These are phyloP conservation scores for Yarrowia osloensis DNA, from an alignment of 805 yeast species.

Conservation along the genomic window DNA sequence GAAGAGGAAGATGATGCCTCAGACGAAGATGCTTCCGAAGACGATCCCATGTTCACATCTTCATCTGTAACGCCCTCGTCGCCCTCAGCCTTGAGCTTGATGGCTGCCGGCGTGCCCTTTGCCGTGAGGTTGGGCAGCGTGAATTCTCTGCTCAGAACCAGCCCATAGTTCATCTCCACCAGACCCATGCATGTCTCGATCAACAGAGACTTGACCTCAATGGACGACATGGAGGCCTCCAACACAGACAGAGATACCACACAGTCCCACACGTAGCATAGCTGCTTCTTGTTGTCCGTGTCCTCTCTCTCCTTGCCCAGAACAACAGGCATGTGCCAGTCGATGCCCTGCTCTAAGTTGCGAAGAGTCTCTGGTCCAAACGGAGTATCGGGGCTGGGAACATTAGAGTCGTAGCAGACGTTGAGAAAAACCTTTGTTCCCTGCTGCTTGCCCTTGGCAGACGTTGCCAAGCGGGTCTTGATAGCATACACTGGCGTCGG, in stretches of 20 bases:
- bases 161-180: slow-evolving; percentile 57
- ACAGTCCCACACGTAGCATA: slow-evolving; percentile 74
- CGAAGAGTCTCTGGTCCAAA: slow-evolving; percentile 62
- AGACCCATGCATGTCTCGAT: slow-evolving; percentile 85
- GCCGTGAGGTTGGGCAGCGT: slow-evolving; percentile 69
- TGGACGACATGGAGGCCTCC: slow-evolving; percentile 59
- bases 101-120: slow-evolving; percentile 61
- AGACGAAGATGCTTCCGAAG: not conserved
- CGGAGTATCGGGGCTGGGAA: slow-evolving; percentile 60
- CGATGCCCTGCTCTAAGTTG: slow-evolving; percentile 62
- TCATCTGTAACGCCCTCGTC: not conserved
- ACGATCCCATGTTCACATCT: slow-evolving; percentile 5
- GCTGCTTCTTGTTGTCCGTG: slow-evolving; percentile 64
- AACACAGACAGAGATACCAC: slow-evolving; percentile 66
- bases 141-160: slow-evolving; percentile 60
- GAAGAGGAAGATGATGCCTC: not conserved
- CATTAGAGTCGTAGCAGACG: slow-evolving; percentile 63
- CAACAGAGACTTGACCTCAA: slow-evolving; percentile 62
- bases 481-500: slow-evolving; percentile 77
- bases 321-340: slow-evolving; percentile 86
- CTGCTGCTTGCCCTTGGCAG: slow-evolving; percentile 36
- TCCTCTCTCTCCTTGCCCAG: slow-evolving; percentile 59
- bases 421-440: slow-evolving; percentile 76
- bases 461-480: slow-evolving; percentile 55
- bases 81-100: slow-evolving; percentile 36